These are phyloP conservation scores for Teunomyces lycoperdinae DNA, from an alignment of 805 yeast genomes.

Conservation along the genomic window DNA sequence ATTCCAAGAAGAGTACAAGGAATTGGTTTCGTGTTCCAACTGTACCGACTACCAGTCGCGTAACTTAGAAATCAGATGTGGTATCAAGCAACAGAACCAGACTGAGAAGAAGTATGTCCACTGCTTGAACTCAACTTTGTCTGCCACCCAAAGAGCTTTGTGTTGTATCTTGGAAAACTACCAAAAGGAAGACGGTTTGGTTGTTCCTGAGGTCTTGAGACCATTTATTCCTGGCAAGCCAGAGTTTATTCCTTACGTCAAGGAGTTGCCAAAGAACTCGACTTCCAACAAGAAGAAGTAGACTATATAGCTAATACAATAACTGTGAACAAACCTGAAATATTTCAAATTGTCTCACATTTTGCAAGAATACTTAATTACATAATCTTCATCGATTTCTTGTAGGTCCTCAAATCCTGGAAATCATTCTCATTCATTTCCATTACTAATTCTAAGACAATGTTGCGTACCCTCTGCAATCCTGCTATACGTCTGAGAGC, in stretches of 20 bases:
- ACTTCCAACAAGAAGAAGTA: slow-evolving; percentile 68
- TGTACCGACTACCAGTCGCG: slow-evolving; percentile 99
- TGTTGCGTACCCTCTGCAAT: not conserved
- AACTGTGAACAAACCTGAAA: too few relatives aligned
- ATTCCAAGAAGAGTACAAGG: slow-evolving; percentile 97
- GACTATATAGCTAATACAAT: not conserved
- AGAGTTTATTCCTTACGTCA: slow-evolving; percentile 86
- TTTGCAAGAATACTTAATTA: too few relatives aligned
- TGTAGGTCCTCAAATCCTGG: too few relatives aligned
- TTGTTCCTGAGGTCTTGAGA: slow-evolving; percentile 92
- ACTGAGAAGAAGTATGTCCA: slow-evolving; percentile 97
- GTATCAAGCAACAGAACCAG: slow-evolving; percentile 92
- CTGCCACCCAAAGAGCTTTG: slow-evolving; percentile 97
- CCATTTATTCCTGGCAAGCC: slow-evolving; percentile 98
- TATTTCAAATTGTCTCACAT: too few relatives aligned
- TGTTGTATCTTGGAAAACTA: slow-evolving; percentile 97
- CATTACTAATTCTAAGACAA: too few relatives aligned
- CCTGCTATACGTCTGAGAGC: not conserved
- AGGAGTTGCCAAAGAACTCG: slow-evolving; percentile 92
- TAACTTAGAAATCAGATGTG: slow-evolving; percentile 97
- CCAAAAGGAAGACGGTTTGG: slow-evolving; percentile 94
- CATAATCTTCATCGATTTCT: too few relatives aligned
- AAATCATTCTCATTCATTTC: too few relatives aligned
- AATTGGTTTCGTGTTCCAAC: slow-evolving; percentile 96
- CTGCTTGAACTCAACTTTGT: slow-evolving; percentile 94